Evolutionary conservation across 2,329 filamentous ascomycete genomes (phyloP).

Genomic region (Coniochaeta sp.): DNA sequence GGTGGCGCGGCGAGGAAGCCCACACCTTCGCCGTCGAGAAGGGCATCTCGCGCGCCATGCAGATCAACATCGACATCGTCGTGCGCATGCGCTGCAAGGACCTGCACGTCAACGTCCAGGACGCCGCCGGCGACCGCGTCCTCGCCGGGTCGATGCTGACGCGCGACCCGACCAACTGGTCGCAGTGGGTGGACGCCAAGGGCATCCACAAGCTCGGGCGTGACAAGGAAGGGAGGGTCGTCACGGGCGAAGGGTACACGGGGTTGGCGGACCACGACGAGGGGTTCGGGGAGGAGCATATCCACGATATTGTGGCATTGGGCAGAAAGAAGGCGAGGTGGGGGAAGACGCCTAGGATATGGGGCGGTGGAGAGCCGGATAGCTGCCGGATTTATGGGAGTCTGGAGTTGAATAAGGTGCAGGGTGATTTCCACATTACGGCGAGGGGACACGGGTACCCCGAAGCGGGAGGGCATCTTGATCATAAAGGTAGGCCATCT

Average conservation of each 20-base stretch:
- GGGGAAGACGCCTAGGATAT: constrained; percentile 67
- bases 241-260: constrained; percentile 53
- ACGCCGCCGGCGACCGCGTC: constrained; percentile 87
- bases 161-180: constrained; percentile 74
- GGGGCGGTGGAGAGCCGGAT: constrained; percentile 44
- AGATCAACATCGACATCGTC: constrained; percentile 94
- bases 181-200: constrained; percentile 68
- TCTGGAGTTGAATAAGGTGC: constrained; percentile 90
- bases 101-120: constrained; percentile 95
- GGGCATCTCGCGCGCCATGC: constrained; percentile 76
- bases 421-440: constrained; percentile 97
- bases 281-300: constrained; percentile 72
- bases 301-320: constrained; percentile 82
- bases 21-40: constrained; percentile 94
- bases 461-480: constrained; percentile 71
- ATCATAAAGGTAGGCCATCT: constrained; percentile 67
- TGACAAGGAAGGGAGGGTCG: constrained; percentile 46
- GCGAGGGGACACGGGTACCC: constrained; percentile 92
- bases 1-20: constrained; percentile 77
- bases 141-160: constrained; percentile 68
- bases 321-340: constrained; percentile 57
- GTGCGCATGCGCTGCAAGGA: constrained; percentile 81
- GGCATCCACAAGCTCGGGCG: constrained; percentile 55
- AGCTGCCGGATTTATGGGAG: constrained; percentile 87
- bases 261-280: constrained; percentile 48